These are phyloP conservation scores for Yamadazyma oceani DNA, from an alignment of 1,139 yeast species.

Conservation along the genomic window DNA sequence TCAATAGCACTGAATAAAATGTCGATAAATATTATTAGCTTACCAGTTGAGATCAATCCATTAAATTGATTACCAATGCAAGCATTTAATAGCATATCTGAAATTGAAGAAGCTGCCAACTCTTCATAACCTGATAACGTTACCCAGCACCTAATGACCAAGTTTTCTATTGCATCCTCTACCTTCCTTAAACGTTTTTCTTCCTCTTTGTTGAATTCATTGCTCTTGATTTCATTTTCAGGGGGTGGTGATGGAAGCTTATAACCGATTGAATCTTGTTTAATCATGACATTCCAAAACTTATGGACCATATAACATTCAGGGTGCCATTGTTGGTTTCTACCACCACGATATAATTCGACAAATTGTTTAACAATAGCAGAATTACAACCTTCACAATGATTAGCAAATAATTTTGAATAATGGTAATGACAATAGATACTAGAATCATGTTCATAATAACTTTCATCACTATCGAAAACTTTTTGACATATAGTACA, in stretches of 20 bases:
- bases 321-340: slow-evolving; percentile 97
- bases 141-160: slow-evolving; percentile 83
- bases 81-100: slow-evolving; percentile 88
- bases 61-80: slow-evolving; percentile 70
- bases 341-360: slow-evolving; percentile 89
- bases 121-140: slow-evolving; percentile 89
- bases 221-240: not conserved
- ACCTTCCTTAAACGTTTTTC: slow-evolving; percentile 40
- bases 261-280: slow-evolving; percentile 62
- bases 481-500: slow-evolving; percentile 86
- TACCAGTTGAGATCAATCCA: slow-evolving; percentile 74
- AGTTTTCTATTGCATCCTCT: slow-evolving; percentile 66
- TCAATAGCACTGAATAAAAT: slow-evolving; percentile 79
- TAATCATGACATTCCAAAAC: slow-evolving; percentile 90
- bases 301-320: slow-evolving; percentile 98
- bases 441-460: slow-evolving; percentile 81
- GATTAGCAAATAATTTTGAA: slow-evolving; percentile 77
- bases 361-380: slow-evolving; percentile 94
- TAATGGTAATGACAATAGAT: slow-evolving; percentile 93
- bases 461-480: slow-evolving; percentile 90
- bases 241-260: slow-evolving; percentile 3
- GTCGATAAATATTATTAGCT: slow-evolving; percentile 71
- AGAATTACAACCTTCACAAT: slow-evolving; percentile 91
- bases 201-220: slow-evolving; percentile 5
- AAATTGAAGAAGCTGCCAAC: slow-evolving; percentile 85